Conservation (phyloP, 257 asterid species). For the Solanum appendiculatum region DNA sequence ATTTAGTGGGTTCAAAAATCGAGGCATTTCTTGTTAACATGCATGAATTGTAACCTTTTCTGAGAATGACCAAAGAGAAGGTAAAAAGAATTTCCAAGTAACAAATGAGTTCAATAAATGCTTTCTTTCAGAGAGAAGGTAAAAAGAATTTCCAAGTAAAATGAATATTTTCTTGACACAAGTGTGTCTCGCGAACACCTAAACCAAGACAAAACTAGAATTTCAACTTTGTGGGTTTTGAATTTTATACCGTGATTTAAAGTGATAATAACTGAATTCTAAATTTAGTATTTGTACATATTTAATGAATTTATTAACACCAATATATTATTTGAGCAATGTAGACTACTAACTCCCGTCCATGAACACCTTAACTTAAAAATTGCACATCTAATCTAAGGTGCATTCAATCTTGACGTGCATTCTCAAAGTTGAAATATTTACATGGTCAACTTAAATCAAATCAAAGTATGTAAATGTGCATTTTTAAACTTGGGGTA, state of each 20-base stretch:
- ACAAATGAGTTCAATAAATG: not conserved
- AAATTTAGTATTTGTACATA: too few relatives aligned
- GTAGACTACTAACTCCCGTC: accelerated
- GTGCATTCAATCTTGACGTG: not conserved
- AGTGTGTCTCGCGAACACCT: not conserved
- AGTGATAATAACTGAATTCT: accelerated
- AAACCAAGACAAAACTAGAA: too few relatives aligned
- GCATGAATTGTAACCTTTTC: not conserved
- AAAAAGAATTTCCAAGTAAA: not conserved
- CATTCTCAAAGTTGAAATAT: not conserved
- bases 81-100: not conserved
- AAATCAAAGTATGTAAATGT: not conserved
- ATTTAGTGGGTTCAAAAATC: not conserved
- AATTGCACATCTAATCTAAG: not conserved
- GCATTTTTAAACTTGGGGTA: not conserved
- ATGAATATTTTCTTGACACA: not conserved
- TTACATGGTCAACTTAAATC: not conserved
- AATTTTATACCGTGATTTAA: too few relatives aligned
- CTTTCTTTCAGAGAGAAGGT: not conserved
- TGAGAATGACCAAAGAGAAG: not conserved
- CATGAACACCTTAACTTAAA: not conserved
- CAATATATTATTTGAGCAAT: not conserved
- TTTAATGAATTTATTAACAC: not conserved
- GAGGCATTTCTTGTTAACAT: not conserved
- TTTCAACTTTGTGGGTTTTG: too few relatives aligned